A percentile compares a stretch with the other conserved stretches of the same genome.
phyloP scores from a whole-genome alignment of 23 red algal species.

The Gracilariopsis chorda region DNA sequence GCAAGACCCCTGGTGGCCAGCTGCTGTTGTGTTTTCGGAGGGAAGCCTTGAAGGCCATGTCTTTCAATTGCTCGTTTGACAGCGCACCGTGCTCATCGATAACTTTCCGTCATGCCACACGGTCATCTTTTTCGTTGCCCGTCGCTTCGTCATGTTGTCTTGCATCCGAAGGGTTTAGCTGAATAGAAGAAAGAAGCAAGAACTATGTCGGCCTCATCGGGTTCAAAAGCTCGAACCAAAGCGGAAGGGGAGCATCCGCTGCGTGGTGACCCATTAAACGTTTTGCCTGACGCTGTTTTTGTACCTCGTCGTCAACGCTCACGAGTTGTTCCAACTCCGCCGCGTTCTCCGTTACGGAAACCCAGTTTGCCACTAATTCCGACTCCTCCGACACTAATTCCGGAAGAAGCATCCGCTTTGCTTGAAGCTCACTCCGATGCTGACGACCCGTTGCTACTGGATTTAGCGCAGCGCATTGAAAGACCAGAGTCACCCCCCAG shows the following conservation, averaged over 20 bases:
- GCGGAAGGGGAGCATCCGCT: constrained; percentile 32
- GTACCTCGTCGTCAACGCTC: constrained; percentile 14
- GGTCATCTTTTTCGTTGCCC: no score
- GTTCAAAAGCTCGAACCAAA: no score
- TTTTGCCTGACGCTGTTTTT: constrained; percentile 27
- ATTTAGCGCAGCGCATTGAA: neutral
- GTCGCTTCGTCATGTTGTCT: no score
- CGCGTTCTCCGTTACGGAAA: neutral
- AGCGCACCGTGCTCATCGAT: no score
- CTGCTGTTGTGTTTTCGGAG: no score
- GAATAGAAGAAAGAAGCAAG: no score
- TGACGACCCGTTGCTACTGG: constrained; percentile 12
- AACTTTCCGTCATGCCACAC: no score
- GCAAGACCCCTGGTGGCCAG: no score
- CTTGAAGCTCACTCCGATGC: neutral
- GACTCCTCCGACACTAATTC: neutral
- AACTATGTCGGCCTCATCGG: no score
- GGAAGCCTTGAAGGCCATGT: no score
- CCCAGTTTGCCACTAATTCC: neutral
- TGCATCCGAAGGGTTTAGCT: no score
- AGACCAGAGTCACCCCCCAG: constrained; percentile 8
- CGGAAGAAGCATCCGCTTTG: neutral
- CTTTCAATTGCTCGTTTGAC: no score
- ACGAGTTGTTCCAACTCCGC: neutral
- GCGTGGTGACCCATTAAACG: constrained; percentile 44